Conservation (phyloP, 164 flowering plant species). For the Stephania japonica region DNA sequence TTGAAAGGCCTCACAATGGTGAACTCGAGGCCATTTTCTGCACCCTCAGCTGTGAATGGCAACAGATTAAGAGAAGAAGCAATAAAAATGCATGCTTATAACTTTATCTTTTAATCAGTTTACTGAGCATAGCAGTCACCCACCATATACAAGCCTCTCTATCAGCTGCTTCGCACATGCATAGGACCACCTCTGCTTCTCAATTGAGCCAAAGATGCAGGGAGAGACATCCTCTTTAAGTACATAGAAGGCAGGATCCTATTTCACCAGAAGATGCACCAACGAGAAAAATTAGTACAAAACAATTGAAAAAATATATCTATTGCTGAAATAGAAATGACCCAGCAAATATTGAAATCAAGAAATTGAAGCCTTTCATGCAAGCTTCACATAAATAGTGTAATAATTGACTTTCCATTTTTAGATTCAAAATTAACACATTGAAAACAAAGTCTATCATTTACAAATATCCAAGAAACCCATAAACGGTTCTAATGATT, state of each 20-base stretch:
- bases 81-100: not conserved
- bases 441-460: not conserved
- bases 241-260: slow-evolving; percentile 73
- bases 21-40: slow-evolving; percentile 70
- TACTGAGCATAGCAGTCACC: not conserved
- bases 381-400: not conserved
- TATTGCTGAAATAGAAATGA: not conserved
- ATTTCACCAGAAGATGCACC: slow-evolving; percentile 9
- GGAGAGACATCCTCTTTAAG: slow-evolving; percentile 75
- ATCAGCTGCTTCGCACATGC: slow-evolving; percentile 93
- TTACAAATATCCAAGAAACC: not conserved
- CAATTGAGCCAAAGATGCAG: slow-evolving; percentile 77
- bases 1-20: slow-evolving; percentile 84
- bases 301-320: not conserved
- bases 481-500: not conserved
- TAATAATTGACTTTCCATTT: not conserved
- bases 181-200: slow-evolving; percentile 94
- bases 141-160: slow-evolving; percentile 85
- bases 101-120: not conserved
- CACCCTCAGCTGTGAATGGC: slow-evolving; percentile 55
- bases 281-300: not conserved
- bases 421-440: not conserved
- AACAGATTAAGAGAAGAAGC: not conserved
- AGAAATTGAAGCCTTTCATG: not conserved
- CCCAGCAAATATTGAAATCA: not conserved